phyloP scores from a whole-genome alignment of 1,284 basidiomycete species.

The Marasmius sp. region DNA sequence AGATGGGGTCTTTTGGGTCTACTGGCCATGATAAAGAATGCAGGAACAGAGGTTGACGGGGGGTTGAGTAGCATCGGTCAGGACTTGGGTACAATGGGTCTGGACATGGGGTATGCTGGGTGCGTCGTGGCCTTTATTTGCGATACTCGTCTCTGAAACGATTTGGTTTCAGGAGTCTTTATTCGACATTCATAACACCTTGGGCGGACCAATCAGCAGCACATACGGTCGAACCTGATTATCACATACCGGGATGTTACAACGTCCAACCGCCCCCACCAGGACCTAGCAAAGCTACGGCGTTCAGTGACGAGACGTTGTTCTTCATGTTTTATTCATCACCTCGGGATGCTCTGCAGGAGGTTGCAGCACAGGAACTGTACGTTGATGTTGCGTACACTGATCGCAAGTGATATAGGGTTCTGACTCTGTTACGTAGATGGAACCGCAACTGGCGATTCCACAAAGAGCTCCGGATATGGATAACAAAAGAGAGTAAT shows the following conservation, averaged over 20 bases:
- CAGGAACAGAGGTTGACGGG: conserved; percentile 77
- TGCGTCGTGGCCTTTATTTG: conserved; percentile 40
- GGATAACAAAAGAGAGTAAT: conserved; percentile 93
- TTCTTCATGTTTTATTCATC: conserved; percentile 99
- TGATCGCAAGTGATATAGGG: background rate
- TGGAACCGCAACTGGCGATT: conserved; percentile 98
- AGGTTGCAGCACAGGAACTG: conserved; percentile 95
- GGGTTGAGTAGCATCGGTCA: conserved; percentile 87
- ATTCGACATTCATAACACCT: conserved; percentile 94
- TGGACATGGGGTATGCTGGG: conserved; percentile 87
- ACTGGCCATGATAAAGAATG: conserved; percentile 89
- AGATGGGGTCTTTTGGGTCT: conserved; percentile 92
- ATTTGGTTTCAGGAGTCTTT: conserved; percentile 66
- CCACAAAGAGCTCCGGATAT: conserved; percentile 92
- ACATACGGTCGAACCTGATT: conserved; percentile 86
- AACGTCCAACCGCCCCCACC: conserved; percentile 91
- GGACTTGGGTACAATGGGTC: conserved; percentile 89
- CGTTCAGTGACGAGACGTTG: conserved; percentile 95
- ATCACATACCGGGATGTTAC: conserved; percentile 83
- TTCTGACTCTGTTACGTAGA: conserved; percentile 36
- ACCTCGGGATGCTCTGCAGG: conserved; percentile 91
- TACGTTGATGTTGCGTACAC: conserved; percentile 41
- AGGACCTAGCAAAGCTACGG: conserved; percentile 82
- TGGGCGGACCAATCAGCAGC: conserved; percentile 91
- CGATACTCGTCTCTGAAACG: background rate